Percentiles rank a stretch among this genome's conserved stretches.
Conservation (phyloP, 345 rosid genomes). For the Angophora floribunda region DNA sequence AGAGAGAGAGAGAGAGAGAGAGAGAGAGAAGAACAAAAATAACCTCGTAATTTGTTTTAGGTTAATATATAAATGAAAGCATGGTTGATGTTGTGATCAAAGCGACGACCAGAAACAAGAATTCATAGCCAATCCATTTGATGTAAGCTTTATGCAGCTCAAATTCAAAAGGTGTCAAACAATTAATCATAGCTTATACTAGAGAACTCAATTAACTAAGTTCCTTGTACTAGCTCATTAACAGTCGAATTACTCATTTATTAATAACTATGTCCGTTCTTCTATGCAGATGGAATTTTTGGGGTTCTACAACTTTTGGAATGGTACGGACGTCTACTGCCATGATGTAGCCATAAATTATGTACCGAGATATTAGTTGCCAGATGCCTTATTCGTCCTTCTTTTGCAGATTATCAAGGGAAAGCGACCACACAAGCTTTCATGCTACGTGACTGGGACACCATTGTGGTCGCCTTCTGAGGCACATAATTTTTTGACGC, state of each 20-base stretch:
- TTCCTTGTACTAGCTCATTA: neutral
- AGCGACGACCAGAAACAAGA: neutral
- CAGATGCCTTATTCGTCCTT: neutral
- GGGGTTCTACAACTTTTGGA: slow-evolving; percentile 52
- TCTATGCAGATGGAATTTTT: slow-evolving; percentile 45
- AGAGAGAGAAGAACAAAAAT: too few relatives aligned
- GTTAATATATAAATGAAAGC: neutral
- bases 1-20: too few relatives aligned
- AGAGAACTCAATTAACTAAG: neutral
- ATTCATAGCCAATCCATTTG: neutral
- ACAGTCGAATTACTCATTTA: neutral
- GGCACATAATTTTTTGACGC: slow-evolving; percentile 34
- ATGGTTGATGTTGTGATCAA: neutral
- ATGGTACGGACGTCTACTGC: slow-evolving; percentile 27
- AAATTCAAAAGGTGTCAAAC: neutral
- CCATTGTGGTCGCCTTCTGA: slow-evolving; percentile 27
- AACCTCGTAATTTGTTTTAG: neutral
- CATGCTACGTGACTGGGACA: slow-evolving; percentile 13
- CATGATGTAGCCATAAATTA: neutral
- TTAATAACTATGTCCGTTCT: neutral
- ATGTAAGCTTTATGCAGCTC: neutral
- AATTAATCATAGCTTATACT: neutral
- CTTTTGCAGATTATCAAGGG: slow-evolving; percentile 15
- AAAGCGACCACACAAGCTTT: slow-evolving; percentile 17
- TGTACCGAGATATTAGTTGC: neutral